Base-by-base conservation (phyloP, 352 stramenopile species). In the Paralagenidium karlingii region DNA sequence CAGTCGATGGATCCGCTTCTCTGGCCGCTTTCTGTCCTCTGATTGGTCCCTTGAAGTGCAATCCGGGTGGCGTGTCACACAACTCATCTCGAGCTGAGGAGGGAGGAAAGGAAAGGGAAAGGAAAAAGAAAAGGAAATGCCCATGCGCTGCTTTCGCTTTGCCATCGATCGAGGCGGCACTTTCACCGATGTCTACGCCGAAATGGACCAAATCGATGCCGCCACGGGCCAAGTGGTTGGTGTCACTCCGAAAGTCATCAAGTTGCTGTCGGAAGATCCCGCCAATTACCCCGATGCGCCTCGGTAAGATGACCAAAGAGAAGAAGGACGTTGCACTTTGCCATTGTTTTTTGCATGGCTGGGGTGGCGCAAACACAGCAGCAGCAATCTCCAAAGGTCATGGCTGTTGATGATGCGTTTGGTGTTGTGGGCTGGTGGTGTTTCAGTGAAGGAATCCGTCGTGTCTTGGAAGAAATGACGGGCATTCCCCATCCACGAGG, bases 121-220 rank as follows among this genome's bases (percentile, higher is more conserved):
- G n/a, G n/a, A n/a, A 32, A 11, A 32, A 32, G 28, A 32, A 32
- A 15, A 32, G 28, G 15, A 32, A 15, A 32, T 13, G 15, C 11
- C 11, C 32, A 67, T 58, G 59, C 62, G 78, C 26, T 62, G 76
- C n/a, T 88, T 97, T 52, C 85, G 92, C 57, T 98, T 98, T 54
- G 76, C 85, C 34, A 98, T 99, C 51, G 95, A 99, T 61, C 89
- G 93, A 45, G 89, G 96, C 44, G 84, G 91, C 21, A 99, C 96
- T 25, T 99, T 99, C 66, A 98, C 94, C 16, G 96, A 99, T 57
- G 75, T 98, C n/a, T 96, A 97, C 49, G 94, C 87, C 21, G 83
- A 90, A 60, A 84, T 97, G 47, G 82, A 94, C 44, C 73, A 86
- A 20, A 38, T 79, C 16, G 68, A 94, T 53, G 24, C 68, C 11